Percentiles rank a stretch among this genome's conserved stretches.
These are phyloP conservation scores for Hydnomerulius pinastri DNA, from an alignment of 768 basidiomycete species.

Conservation along the genomic window DNA sequence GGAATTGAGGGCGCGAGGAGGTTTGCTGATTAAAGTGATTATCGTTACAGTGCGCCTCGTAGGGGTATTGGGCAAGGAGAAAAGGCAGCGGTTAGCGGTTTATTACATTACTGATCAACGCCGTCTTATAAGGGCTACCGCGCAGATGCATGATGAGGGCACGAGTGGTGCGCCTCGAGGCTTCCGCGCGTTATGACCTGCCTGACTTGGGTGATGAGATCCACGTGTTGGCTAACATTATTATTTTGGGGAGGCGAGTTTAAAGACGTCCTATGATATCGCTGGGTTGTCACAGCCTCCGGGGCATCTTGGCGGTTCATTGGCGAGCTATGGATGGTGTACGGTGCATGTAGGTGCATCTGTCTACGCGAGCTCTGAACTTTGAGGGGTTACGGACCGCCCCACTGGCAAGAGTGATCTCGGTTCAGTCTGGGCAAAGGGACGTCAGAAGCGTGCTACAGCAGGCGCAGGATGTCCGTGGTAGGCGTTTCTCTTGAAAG, in stretches of 20 bases:
- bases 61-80: constrained; percentile 20
- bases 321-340: constrained; percentile 8
- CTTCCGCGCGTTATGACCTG: constrained; percentile 22
- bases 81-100: constrained; percentile 9
- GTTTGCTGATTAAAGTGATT: constrained; percentile 9
- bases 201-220: constrained; percentile 12
- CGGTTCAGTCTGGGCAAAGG: constrained; percentile 7
- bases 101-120: constrained; percentile 23
- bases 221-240: constrained; percentile 23
- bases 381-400: background rate
- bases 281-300: constrained; percentile 20
- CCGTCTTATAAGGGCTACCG: constrained; percentile 32
- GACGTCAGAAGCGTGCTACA: background rate
- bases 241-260: constrained; percentile 9
- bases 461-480: background rate
- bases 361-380: constrained; percentile 1
- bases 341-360: background rate
- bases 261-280: constrained; percentile 10
- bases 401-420: background rate
- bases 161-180: constrained; percentile 35
- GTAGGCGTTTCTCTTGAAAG: background rate
- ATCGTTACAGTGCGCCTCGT: constrained; percentile 19
- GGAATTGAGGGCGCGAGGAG: constrained; percentile 10
- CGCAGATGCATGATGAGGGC: constrained; percentile 23
- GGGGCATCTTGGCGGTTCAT: constrained; percentile 1